Evolutionary conservation across 768 basidiomycete genomes (phyloP), one percentile per base, ranked within the genome.

Genomic region (Cyclocybe cylindracea): DNA sequence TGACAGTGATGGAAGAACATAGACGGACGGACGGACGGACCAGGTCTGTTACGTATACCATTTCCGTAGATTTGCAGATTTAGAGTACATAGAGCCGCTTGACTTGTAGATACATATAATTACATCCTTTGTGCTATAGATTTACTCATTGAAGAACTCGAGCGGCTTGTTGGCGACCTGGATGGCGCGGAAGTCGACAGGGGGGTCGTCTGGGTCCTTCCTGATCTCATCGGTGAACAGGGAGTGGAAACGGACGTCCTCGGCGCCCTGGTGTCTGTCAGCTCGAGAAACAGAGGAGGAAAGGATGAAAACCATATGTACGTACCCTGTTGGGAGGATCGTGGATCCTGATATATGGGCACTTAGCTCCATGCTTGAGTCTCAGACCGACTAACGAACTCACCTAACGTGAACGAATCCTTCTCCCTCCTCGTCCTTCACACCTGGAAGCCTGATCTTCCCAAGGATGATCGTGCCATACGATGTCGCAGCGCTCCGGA

Each of bases 351-450:
- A 31, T 60, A 41, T 43, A 40, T 37, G 43, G 34, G 33, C 14
- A 39, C 29, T 24, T 16, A 42, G 11, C 35, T 8, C 39, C 8
- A 41, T 32, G 7, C 10, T 18, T 36, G 50, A 39, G 32, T 44
- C 35, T 50, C 50, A 53, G n/a, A 48, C 39, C 54, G 38, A 13
- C 29, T 18, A 14, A 45, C 44, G 9, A 42, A 14, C 76, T 59
- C 58, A 88, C 87, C 87, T 80, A 62, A 90, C 80, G 57, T 91
- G 87, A 47, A 90, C 59, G 60, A 78, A 89, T 9, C 88, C 88
- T 58, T 75, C 74, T 29, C 88, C 86, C 60, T 80, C 70, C 31
- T 65, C 72, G 60, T 89, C 87, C 6, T 79, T 72, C 47, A 89
- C 70, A 16, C 79, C 85, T 7, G 87, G 86, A 40, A 91, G 75